Evolutionary conservation across 768 basidiomycete species (phyloP).

Genomic region (Stropharia rugosoannulata): DNA sequence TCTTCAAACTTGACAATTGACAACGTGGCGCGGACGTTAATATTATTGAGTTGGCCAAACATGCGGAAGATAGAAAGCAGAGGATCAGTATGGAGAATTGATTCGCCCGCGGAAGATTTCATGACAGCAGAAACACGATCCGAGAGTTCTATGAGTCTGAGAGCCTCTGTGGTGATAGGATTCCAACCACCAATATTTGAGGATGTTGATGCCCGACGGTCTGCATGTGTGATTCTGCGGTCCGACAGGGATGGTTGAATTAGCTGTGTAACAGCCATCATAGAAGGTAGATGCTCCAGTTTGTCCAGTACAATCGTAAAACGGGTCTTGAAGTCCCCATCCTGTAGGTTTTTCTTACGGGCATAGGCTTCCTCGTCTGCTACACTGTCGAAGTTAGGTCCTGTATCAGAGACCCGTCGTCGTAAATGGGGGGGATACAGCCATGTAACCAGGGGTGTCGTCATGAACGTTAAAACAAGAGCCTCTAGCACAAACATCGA

Average conservation of each 20-base stretch:
- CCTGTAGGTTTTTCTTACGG: conserved; percentile 9
- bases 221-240: neutral
- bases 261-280: conserved; percentile 89
- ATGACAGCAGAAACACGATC: conserved; percentile 89
- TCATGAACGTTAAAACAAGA: conserved; percentile 80
- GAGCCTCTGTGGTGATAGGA: conserved; percentile 61
- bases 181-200: conserved; percentile 7
- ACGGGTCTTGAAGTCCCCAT: conserved; percentile 43
- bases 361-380: conserved; percentile 32
- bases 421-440: conserved; percentile 70
- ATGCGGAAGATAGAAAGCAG: conserved; percentile 72
- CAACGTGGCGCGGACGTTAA: conserved; percentile 63
- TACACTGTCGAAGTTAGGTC: conserved; percentile 47
- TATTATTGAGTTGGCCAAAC: conserved; percentile 70
- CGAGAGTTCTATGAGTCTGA: conserved; percentile 83
- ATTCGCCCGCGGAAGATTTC: conserved; percentile 72
- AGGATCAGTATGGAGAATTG: conserved; percentile 70
- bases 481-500: conserved; percentile 95
- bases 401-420: conserved; percentile 42
- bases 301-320: conserved; percentile 90
- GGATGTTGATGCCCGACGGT: conserved; percentile 6
- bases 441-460: conserved; percentile 68
- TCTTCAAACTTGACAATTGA: conserved; percentile 79
- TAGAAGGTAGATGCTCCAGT: conserved; percentile 83
- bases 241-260: conserved; percentile 43